A percentile compares a stretch with the other conserved stretches of the same genome.
These are phyloP conservation scores for Paxillus rubicundulus DNA, from an alignment of 768 basidiomycete genomes.

Conservation along the genomic window DNA sequence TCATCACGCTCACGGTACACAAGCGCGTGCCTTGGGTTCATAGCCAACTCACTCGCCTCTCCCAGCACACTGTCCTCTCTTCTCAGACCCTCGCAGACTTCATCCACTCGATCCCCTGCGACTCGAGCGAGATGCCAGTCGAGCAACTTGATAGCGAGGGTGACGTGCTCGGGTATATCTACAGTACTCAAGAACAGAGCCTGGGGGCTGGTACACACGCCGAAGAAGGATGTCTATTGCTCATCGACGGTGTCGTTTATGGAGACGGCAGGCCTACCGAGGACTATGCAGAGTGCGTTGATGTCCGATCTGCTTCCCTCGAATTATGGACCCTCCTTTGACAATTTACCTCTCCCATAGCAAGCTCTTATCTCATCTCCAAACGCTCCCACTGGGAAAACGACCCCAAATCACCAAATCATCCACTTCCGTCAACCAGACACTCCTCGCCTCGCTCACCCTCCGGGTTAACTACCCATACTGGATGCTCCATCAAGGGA, in stretches of 20 bases:
- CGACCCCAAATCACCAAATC: conserved; percentile 36
- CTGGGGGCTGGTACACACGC: not conserved
- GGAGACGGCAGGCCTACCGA: conserved; percentile 45
- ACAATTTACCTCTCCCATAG: conserved; percentile 30
- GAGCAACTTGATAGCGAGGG: conserved; percentile 38
- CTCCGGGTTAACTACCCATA: conserved; percentile 74
- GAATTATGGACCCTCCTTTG: not conserved
- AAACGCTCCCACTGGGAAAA: conserved; percentile 32
- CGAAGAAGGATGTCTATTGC: conserved; percentile 48
- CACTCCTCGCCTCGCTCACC: conserved; percentile 50
- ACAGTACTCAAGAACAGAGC: conserved; percentile 9
- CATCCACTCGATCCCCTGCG: conserved; percentile 57
- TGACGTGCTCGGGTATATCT: conserved; percentile 33
- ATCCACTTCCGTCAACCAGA: conserved; percentile 44
- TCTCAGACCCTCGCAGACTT: conserved; percentile 71
- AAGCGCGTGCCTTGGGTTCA: conserved; percentile 60
- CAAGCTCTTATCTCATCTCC: conserved; percentile 43
- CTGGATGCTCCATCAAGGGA: conserved; percentile 77
- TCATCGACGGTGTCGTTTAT: conserved; percentile 59
- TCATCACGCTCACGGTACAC: conserved; percentile 61
- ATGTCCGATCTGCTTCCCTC: not conserved
- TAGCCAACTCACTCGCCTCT: conserved; percentile 56
- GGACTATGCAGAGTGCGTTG: conserved; percentile 62
- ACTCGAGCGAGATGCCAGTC: conserved; percentile 50
- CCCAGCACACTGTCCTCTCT: conserved; percentile 68